These are phyloP conservation scores for Ramaria rubella DNA, from an alignment of 768 basidiomycete species.

Conservation along the genomic window DNA sequence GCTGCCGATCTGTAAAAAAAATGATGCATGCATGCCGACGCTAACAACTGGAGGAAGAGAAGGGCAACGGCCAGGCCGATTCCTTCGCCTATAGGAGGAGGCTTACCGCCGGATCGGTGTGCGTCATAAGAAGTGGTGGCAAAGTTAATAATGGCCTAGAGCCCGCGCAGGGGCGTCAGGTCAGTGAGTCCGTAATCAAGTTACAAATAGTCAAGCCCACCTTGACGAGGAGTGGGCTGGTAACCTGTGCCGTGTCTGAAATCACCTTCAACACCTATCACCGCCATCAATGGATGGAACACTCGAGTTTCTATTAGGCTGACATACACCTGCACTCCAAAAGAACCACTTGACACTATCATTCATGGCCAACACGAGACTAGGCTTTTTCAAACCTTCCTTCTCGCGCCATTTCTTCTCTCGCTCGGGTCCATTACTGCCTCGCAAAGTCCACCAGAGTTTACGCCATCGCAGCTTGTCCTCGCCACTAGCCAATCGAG, in stretches of 20 bases:
- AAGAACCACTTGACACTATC: constrained; percentile 74
- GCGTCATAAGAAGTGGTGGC: constrained; percentile 54
- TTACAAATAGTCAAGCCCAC: constrained; percentile 28
- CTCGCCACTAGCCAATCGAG: constrained; percentile 56
- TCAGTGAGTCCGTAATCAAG: background rate
- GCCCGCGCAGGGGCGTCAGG: too few relatives aligned
- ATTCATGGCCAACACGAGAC: constrained; percentile 63
- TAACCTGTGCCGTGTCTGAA: constrained; percentile 67
- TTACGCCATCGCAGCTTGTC: constrained; percentile 46
- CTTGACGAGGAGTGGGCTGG: constrained; percentile 73
- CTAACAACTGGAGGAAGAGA: constrained; percentile 56
- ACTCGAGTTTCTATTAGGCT: background rate
- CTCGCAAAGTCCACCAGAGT: constrained; percentile 54
- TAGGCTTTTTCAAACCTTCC: constrained; percentile 56
- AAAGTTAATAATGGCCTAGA: constrained; percentile 65
- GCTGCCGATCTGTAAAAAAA: constrained; percentile 75
- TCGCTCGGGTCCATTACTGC: constrained; percentile 40
- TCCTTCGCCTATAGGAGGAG: constrained; percentile 47
- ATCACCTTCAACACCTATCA: constrained; percentile 36
- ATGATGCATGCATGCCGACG: constrained; percentile 67
- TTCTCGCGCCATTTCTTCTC: constrained; percentile 60
- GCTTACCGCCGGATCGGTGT: constrained; percentile 17
- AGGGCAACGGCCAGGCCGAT: constrained; percentile 73
- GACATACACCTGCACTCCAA: constrained; percentile 55
- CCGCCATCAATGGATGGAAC: background rate